Evolutionary conservation across 2,329 filamentous ascomycete species (phyloP).

Genomic region (Ophiocordyceps robertsii): DNA sequence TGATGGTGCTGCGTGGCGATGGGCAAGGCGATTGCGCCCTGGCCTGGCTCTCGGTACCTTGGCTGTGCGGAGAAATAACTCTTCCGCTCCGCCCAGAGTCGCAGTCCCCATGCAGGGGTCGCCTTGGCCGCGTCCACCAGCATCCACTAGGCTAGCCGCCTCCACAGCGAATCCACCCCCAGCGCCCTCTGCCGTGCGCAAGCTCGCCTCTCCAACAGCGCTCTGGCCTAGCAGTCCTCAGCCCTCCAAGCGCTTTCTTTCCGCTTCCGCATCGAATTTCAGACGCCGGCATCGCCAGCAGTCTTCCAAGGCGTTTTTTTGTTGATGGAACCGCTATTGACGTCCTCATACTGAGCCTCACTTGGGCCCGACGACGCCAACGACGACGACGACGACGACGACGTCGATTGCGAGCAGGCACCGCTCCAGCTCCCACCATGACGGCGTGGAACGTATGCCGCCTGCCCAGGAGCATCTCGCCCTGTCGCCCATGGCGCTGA

Average conservation of each 20-base stretch:
- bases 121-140: too few species aligned
- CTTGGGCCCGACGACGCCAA: background rate
- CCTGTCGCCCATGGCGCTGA: background rate
- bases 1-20: background rate
- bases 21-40: too few species aligned
- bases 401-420: background rate
- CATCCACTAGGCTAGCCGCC: background rate
- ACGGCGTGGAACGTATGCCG: constrained; percentile 25
- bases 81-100: background rate
- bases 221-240: background rate
- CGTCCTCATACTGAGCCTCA: too few species aligned
- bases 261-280: too few species aligned
- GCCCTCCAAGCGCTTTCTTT: background rate
- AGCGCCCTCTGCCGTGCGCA: background rate
- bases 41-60: background rate
- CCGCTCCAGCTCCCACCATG: constrained; percentile 17
- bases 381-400: background rate
- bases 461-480: background rate
- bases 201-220: background rate
- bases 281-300: too few species aligned
- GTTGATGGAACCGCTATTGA: too few species aligned
- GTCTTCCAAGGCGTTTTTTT: too few species aligned
- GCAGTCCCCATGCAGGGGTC: background rate
- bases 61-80: background rate
- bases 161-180: background rate